Conservation (phyloP, 169 alveolate species). For the Babesia ovata region DNA sequence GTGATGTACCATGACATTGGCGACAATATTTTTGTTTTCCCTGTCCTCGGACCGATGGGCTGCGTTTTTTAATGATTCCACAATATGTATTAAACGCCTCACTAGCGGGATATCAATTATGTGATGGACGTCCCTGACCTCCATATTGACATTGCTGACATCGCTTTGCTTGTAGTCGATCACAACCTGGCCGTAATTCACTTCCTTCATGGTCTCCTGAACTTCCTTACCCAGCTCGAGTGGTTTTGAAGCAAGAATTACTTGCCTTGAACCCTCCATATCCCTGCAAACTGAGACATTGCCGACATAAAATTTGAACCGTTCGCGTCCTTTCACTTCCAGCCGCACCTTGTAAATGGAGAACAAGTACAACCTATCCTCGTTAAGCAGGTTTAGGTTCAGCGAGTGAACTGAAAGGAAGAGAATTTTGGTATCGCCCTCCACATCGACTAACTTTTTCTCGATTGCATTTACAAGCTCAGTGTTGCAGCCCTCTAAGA, state of each 20-base stretch:
- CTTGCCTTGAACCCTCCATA: neutral
- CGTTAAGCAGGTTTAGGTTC: constrained; percentile 4
- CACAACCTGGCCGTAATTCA: constrained; percentile 24
- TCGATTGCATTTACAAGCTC: constrained; percentile 22
- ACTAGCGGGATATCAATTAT: constrained; percentile 5
- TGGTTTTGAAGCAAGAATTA: constrained; percentile 1
- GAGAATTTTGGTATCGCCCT: neutral
- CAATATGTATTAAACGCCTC: neutral
- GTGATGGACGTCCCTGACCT: constrained; percentile 30
- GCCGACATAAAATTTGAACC: constrained; percentile 14
- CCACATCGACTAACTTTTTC: constrained; percentile 4
- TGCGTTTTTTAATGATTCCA: neutral
- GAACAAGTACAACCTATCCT: neutral
- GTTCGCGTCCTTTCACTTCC: constrained; percentile 15
- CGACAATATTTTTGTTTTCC: neutral
- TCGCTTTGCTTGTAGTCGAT: constrained; percentile 11
- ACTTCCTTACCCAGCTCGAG: constrained; percentile 3
- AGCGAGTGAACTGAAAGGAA: constrained; percentile 1
- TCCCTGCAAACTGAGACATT: neutral
- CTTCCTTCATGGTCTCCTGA: neutral
- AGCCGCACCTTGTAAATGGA: constrained; percentile 7
- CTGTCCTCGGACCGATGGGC: neutral
- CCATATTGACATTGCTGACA: neutral
- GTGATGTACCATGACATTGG: constrained; percentile 31
- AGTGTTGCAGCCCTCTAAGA: constrained; percentile 4